Percentiles rank a stretch among this genome's conserved stretches.
These are phyloP conservation scores for Pichia sp. DNA, from an alignment of 1,139 yeast species.

Conservation along the genomic window DNA sequence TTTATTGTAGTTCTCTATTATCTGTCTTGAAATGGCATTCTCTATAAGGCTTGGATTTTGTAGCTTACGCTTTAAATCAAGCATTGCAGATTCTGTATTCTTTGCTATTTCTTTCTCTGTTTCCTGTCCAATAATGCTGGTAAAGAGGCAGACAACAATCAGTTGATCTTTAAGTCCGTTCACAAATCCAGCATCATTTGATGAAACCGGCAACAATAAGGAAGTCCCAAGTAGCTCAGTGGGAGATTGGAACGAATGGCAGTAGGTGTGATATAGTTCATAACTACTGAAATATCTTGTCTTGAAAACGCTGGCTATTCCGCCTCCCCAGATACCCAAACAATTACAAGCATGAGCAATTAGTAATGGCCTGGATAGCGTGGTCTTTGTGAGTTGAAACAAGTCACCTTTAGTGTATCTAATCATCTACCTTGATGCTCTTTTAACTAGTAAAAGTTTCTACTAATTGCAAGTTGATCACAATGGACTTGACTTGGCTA, in stretches of 20 bases:
- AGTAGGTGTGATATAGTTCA: conserved; percentile 43
- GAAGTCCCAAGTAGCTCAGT: conserved; percentile 50
- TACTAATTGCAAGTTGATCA: too few species aligned
- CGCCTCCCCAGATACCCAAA: conserved; percentile 81
- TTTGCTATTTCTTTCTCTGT: conserved; percentile 42
- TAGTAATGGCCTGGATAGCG: conserved; percentile 32
- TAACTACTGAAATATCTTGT: conserved; percentile 49
- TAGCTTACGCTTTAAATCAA: conserved; percentile 42
- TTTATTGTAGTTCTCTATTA: conserved; percentile 6
- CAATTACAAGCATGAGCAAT: conserved; percentile 79
- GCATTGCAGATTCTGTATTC: conserved; percentile 46
- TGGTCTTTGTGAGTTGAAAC: conserved; percentile 37
- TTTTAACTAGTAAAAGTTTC: too few species aligned
- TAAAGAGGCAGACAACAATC: conserved; percentile 62
- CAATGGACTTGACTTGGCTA: too few species aligned
- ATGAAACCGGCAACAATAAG: conserved; percentile 40
- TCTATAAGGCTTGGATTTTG: conserved; percentile 17
- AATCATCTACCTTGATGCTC: conserved; percentile 3
- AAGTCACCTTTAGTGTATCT: conserved; percentile 59
- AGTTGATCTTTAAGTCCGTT: conserved; percentile 29
- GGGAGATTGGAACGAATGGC: conserved; percentile 36
- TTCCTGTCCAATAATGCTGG: conserved; percentile 48
- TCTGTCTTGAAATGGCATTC: conserved; percentile 8
- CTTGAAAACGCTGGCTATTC: conserved; percentile 58
- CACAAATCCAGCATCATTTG: conserved; percentile 33